phyloP scores from a whole-genome alignment of 2,329 filamentous ascomycete genomes.

The Trichophyton benhamiae region DNA sequence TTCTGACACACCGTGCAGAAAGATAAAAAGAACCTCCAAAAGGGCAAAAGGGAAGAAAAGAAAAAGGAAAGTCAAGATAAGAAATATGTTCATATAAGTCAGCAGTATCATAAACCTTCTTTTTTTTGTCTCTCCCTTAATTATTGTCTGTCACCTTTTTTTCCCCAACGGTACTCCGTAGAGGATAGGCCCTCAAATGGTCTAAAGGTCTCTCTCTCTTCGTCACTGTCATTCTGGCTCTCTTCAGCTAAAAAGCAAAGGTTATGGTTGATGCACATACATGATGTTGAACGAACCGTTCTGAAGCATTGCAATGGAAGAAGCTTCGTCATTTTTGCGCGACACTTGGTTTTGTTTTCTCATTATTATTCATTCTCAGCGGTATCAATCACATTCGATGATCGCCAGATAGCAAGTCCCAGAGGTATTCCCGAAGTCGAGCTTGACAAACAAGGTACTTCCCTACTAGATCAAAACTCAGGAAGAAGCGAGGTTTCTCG shows the following conservation, averaged over 20 bases:
- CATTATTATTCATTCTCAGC: not conserved
- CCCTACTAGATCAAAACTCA: constrained; percentile 2
- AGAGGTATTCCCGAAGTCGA: not conserved
- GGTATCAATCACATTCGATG: not conserved
- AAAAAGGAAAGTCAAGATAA: not conserved
- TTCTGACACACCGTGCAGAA: constrained; percentile 2
- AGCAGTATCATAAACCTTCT: not conserved
- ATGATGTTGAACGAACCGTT: constrained; percentile 1
- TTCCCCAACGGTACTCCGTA: not conserved
- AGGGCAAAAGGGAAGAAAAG: not conserved
- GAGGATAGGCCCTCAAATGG: not conserved
- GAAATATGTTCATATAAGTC: not conserved
- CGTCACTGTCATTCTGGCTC: too few relatives aligned
- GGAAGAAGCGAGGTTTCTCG: not conserved
- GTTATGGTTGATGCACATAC: not conserved
- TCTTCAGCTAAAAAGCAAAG: not conserved
- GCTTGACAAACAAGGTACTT: not conserved
- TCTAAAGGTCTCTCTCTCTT: not conserved
- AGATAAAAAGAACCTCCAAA: not conserved
- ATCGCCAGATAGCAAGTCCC: not conserved
- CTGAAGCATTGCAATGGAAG: not conserved
- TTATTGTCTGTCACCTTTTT: not conserved
- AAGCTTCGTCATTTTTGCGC: not conserved
- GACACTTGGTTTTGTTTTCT: not conserved
- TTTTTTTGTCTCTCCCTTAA: not conserved